Evolutionary conservation across 140 eudicot genomes (phyloP), one percentile per base, ranked within the genome.

Genomic region (Oenanthe javanica): DNA sequence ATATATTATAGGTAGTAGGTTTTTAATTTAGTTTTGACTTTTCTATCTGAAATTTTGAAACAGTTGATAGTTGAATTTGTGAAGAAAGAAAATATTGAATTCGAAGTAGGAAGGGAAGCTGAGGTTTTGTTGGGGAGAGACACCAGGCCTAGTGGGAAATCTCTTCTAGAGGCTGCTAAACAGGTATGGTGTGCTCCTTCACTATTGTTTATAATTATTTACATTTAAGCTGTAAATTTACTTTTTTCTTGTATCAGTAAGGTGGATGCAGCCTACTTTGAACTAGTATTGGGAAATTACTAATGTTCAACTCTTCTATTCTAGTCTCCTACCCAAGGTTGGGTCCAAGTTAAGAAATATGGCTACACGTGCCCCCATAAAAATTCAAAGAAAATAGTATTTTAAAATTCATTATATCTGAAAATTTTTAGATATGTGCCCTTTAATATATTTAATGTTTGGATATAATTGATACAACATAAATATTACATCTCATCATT

Each of bases 101-200:
- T 92, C 61, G 89, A 85, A 78, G 92, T 89, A 82, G 79, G 90
- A 84, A 78, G 79, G 61, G 36, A 57, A 54, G 95, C 93, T 5
- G 72, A 61, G 43, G 42, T 95, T 10, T 85, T 92, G 14, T 72
- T 95, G 83, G 99, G 94, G 74, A 90, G 99, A 87, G 99, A 92
- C 80, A 95, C 99, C 43, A 87, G 99, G 85, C 99, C 99, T 76
- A 95, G 99, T 38, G 99, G 99, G 52, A 88, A 83, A 84, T 83
- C 89, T 38, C 97, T 95, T 78, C 48, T 90, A 11, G 90, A 92
- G 54, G 97, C 97, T 81, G 97, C 97, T 80, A 95, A 92, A 81
- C 91, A 90, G 80, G 99, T 95, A 89, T 76, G 84, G 69, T 38
- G n/a, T 47, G 23, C 1, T 55, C 43, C 61, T 75, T 72, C 13